Percentiles rank a stretch among this genome's conserved stretches.
phyloP scores from a whole-genome alignment of 179 eudicot species.

The Beta corolliflora region DNA sequence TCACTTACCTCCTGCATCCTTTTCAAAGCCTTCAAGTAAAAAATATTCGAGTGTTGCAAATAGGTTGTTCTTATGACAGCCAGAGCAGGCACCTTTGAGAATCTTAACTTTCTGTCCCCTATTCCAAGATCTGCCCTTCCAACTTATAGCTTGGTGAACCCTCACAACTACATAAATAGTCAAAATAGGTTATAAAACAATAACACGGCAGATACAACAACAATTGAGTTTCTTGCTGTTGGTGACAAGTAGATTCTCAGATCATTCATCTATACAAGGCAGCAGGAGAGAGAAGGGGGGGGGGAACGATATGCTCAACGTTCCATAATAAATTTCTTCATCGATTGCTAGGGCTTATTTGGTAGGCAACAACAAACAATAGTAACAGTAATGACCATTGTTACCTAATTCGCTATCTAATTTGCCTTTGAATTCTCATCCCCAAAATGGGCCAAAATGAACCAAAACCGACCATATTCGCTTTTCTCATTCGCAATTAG shows the following conservation, averaged over 20 bases:
- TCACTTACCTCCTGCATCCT: constrained; percentile 72
- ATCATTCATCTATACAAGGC: not conserved
- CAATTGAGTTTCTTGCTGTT: not conserved
- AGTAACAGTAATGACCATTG: too few relatives aligned
- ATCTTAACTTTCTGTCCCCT: constrained; percentile 69
- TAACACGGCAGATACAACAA: not conserved
- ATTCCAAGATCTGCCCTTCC: constrained; percentile 60
- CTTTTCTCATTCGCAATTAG: too few relatives aligned
- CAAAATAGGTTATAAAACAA: not conserved
- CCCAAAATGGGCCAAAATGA: too few relatives aligned
- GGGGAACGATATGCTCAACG: not conserved
- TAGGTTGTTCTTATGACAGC: constrained; percentile 45
- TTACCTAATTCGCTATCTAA: too few relatives aligned
- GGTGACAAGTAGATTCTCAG: not conserved
- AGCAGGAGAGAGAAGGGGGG: too few relatives aligned
- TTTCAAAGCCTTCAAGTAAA: constrained; percentile 63
- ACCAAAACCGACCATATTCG: too few relatives aligned
- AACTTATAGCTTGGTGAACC: constrained; percentile 50
- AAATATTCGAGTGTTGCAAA: constrained; percentile 71
- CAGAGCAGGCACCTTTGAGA: constrained; percentile 71
- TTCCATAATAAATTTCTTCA: not conserved
- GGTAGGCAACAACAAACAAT: too few relatives aligned
- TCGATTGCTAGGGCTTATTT: too few relatives aligned
- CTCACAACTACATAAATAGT: constrained; percentile 48
- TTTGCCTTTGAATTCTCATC: too few relatives aligned